These are phyloP conservation scores for Schwanniomyces polymorphus DNA, from an alignment of 805 yeast species.

Conservation along the genomic window DNA sequence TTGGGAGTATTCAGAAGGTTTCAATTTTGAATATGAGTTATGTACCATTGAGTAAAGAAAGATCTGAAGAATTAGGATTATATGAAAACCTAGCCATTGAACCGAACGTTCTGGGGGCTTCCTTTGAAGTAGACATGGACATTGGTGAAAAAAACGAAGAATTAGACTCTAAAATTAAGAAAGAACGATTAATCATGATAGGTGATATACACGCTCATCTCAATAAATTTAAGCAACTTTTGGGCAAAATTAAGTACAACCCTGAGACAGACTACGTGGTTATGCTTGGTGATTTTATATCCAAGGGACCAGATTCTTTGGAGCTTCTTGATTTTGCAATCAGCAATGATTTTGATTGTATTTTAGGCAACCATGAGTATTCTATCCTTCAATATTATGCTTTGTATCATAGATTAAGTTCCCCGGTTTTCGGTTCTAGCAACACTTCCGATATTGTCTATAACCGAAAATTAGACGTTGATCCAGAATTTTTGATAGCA, in stretches of 20 bases:
- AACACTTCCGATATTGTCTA: background rate
- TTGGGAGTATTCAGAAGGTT: slow-evolving; percentile 25
- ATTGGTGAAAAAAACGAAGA: slow-evolving; percentile 6
- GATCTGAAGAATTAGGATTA: slow-evolving; percentile 15
- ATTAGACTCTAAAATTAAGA: slow-evolving; percentile 1
- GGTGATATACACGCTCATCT: slow-evolving; percentile 91
- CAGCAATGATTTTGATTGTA: slow-evolving; percentile 61
- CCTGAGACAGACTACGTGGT: slow-evolving; percentile 56
- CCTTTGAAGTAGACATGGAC: background rate
- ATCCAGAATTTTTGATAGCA: slow-evolving; percentile 48
- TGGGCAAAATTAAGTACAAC: slow-evolving; percentile 50
- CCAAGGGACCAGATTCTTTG: slow-evolving; percentile 79
- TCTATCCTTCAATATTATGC: slow-evolving; percentile 67
- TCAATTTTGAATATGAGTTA: slow-evolving; percentile 22
- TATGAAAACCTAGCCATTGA: background rate
- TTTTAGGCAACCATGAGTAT: slow-evolving; percentile 88
- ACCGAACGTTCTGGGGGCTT: background rate
- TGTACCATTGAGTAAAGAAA: slow-evolving; percentile 19
- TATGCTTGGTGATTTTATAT: slow-evolving; percentile 79
- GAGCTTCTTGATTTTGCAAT: slow-evolving; percentile 67
- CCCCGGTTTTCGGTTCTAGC: slow-evolving; percentile 24
- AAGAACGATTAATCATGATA: slow-evolving; percentile 59
- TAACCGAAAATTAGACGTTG: slow-evolving; percentile 22
- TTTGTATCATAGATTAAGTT: slow-evolving; percentile 50
- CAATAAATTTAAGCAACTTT: slow-evolving; percentile 51